Evolutionary conservation across 495 filamentous ascomycete species (phyloP), one percentile per base, ranked within the genome.

Genomic region (Chaetomidium leptoderma): DNA sequence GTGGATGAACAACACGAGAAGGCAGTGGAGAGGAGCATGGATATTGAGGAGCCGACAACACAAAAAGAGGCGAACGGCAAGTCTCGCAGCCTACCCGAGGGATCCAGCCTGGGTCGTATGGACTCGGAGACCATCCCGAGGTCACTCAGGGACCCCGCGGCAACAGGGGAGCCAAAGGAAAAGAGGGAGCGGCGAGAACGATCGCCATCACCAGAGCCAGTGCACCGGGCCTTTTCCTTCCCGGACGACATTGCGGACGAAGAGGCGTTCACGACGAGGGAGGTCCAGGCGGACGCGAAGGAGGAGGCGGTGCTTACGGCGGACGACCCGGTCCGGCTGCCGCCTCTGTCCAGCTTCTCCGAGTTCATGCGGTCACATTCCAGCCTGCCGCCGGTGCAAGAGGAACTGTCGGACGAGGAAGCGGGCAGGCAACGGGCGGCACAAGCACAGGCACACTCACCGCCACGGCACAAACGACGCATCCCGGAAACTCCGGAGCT

Each of bases 361-460:
- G 70, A 72, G 59, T 72, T 72, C 46, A 67, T 71, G 37, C 70
- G 71, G 23, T 67, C 71, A n/a, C 66, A 70, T 17, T 61, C 71
- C 16, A 73, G 70, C 56, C 65, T 78, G 10, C 62, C 75, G 21
- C 72, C 74, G 8, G 74, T 78, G 13, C 64, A 69, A 61, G 75
- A 78, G 55, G 72, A 65, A 24, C 63, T 55, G 14, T 70, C 74
- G 7, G 71, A 72, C 16, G 70, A 74, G 37, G 70, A 70, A 49
- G 53, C 55, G 29, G 43, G 36, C 33, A 59, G 62, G 48, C 27
- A 37, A 11, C 53, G 33, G 24, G 13, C 40, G 21, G 6, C 4
- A 60, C 39, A 37, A 16, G 26, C 48, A 37, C 19, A 35, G 21
- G 6, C 4, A 60, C 39, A 37, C 8, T 35, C 48, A 37, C 19